A percentile compares a stretch with the other conserved stretches of the same genome.
These are phyloP conservation scores for Fusarium sambucinum DNA, from an alignment of 2,329 filamentous ascomycete species.

Conservation along the genomic window DNA sequence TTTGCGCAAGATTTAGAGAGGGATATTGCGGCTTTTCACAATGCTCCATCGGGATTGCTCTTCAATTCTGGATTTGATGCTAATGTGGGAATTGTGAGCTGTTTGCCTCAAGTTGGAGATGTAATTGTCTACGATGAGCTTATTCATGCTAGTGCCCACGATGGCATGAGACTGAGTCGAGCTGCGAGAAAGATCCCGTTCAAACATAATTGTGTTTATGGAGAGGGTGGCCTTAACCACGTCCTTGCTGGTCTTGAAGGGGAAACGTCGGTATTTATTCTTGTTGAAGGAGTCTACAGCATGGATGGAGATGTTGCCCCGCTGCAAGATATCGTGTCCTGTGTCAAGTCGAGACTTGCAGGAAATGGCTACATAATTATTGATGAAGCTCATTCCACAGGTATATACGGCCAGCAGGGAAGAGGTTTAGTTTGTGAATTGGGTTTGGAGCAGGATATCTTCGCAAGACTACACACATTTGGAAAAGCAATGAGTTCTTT, in stretches of 20 bases:
- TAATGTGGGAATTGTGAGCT: slow-evolving; percentile 72
- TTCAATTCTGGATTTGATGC: slow-evolving; percentile 75
- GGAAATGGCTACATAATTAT: slow-evolving; percentile 73
- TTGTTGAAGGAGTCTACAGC: slow-evolving; percentile 79
- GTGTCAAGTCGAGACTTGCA: slow-evolving; percentile 68
- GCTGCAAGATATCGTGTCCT: slow-evolving; percentile 68
- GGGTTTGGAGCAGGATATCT: slow-evolving; percentile 67
- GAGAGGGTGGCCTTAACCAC: slow-evolving; percentile 42
- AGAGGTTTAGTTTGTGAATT: slow-evolving; percentile 69
- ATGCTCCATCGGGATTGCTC: slow-evolving; percentile 59
- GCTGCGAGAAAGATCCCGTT: slow-evolving; percentile 65
- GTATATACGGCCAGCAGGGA: slow-evolving; percentile 67
- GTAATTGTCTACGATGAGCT: slow-evolving; percentile 78
- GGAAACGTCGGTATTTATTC: slow-evolving; percentile 72
- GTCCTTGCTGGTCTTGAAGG: slow-evolving; percentile 52
- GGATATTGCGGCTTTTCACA: slow-evolving; percentile 62
- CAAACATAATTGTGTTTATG: slow-evolving; percentile 65
- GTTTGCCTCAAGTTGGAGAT: slow-evolving; percentile 70
- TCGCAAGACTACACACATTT: slow-evolving; percentile 72
- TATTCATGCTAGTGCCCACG: slow-evolving; percentile 82
- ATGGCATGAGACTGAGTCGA: slow-evolving; percentile 77
- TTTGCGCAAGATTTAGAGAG: slow-evolving; percentile 61
- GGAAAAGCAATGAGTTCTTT: slow-evolving; percentile 76
- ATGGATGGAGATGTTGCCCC: slow-evolving; percentile 85
- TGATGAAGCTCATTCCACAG: slow-evolving; percentile 77